These are phyloP conservation scores for Blastomyces percursus DNA, from an alignment of 2,329 filamentous ascomycete genomes.

Conservation along the genomic window DNA sequence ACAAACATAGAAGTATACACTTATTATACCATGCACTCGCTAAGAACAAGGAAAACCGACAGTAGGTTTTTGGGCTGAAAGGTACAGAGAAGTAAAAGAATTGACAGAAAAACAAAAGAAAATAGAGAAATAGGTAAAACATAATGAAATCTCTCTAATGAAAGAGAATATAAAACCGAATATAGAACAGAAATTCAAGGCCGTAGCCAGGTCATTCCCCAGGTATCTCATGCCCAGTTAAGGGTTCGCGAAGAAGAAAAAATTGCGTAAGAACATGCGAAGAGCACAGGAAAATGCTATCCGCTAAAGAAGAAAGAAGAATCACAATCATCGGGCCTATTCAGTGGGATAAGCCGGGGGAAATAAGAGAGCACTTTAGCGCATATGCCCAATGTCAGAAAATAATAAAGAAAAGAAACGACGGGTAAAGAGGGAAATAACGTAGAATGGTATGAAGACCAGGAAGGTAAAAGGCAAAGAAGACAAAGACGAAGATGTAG, in stretches of 20 bases:
- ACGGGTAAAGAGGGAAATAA: too few species aligned
- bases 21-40: neutral
- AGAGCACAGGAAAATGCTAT: neutral
- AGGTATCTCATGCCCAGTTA: constrained; percentile 5
- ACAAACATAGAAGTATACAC: neutral
- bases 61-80: neutral
- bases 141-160: constrained; percentile 4
- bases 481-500: neutral
- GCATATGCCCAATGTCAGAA: too few species aligned
- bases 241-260: neutral
- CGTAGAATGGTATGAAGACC: neutral
- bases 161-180: neutral
- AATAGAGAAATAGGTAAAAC: neutral
- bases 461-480: neutral
- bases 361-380: neutral
- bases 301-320: neutral
- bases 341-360: too few species aligned
- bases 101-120: neutral
- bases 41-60: neutral
- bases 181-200: neutral
- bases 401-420: neutral
- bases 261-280: neutral
- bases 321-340: neutral
- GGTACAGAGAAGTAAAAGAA: neutral
- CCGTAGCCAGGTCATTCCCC: constrained; percentile 4